Conservation (phyloP, 139 green algal species). For the Astrephomene gubernaculifera region DNA sequence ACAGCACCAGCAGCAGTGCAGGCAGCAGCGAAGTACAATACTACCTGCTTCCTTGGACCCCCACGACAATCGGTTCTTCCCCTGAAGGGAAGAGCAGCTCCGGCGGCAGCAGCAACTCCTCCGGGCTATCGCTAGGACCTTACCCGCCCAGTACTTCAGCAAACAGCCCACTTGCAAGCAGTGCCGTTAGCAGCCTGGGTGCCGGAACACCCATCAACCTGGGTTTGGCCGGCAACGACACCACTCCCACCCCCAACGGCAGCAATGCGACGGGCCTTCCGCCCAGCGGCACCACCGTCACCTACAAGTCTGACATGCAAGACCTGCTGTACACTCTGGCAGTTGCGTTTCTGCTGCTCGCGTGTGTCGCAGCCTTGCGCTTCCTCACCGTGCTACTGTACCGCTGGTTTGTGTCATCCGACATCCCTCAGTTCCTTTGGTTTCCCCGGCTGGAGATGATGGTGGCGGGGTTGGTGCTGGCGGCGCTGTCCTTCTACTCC, state of each 20-base stretch:
- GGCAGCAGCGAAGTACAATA: background rate
- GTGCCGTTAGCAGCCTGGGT: too few species aligned
- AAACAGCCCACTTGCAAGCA: too few species aligned
- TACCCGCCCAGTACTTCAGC: too few species aligned
- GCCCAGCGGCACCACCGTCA: background rate
- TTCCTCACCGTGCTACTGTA: background rate
- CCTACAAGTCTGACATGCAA: background rate
- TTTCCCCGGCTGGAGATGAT: conserved; percentile 30
- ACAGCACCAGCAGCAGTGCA: background rate
- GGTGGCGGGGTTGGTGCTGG: background rate
- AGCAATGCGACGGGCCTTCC: background rate
- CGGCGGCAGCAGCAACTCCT: too few species aligned
- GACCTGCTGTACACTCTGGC: conserved; percentile 21
- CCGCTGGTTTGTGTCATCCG: background rate
- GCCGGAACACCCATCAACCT: too few species aligned
- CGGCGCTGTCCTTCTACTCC: conserved; percentile 43
- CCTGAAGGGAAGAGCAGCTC: too few species aligned
- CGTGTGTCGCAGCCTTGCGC: background rate
- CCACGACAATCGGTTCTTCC: too few species aligned
- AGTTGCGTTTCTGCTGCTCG: background rate
- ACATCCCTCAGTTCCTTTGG: background rate
- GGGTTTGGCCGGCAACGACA: too few species aligned
- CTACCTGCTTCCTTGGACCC: background rate
- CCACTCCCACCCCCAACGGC: background rate
- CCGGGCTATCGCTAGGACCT: too few species aligned